Base-by-base conservation (phyloP, 1,284 basidiomycete genomes). In the Naganishia sp. region DNA sequence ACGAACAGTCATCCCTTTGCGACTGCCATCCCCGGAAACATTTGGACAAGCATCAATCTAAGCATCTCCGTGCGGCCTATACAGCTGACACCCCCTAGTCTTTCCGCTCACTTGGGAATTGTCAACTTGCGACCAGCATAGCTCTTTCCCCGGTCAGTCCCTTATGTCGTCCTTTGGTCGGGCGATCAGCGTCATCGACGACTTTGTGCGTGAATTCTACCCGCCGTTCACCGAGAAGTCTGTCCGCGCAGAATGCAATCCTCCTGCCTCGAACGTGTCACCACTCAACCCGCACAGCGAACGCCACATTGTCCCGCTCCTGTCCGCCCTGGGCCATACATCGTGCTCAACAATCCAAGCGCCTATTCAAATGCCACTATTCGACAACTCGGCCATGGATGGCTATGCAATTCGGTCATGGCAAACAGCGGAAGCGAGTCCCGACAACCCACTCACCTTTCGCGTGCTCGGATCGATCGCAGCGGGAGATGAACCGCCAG, bases 381-480 rank as follows among this genome's bases (percentile, higher is more conserved):
- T 66, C 49, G 64, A 66, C 55, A 66, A 66, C 28, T 66, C 64
- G 6, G 66, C 66, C 31, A 67, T 67, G 66, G 66, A 67, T 48
- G 66, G 66, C 7, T 67, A 67, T 54, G 59, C 55, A 9, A 31
- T 67, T 15, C 56, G 44, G 13, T 67, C 66, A 10, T 45, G 18
- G 31, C 23, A 42, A 21, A 61, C 60, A 2, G 42, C 18, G 4
- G 2, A 23, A 11, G 61, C 66, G 18, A 64, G 60, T 10, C 42
- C 55, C 2, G 16, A 18, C 21, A 57, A 53, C 23, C 60, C 66
- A 3, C 44, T 59, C n/a, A 57, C 33, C 1, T 56, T 64, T 44
- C 52, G 45, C 25, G 66, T 67, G 9, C 25, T 55, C 16, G 66
- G 66, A 3, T 43, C 53, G 3, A 67, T 67, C n/a, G 66, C 60